Conservation (phyloP, 371 early-diverging fungal species). For the Sporodiniella umbellata region DNA sequence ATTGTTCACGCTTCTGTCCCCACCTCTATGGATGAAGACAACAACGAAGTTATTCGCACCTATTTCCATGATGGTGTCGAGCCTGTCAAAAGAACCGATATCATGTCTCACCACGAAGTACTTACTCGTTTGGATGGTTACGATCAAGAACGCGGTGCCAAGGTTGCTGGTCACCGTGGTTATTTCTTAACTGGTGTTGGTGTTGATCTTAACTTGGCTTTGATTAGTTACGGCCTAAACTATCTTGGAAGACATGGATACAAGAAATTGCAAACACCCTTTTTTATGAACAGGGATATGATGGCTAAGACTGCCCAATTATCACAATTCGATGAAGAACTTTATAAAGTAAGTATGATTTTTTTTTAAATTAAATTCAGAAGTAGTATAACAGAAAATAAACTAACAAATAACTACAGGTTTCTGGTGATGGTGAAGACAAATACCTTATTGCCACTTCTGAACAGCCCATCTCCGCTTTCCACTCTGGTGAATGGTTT, state of each 20-base stretch:
- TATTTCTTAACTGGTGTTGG: slow-evolving; percentile 96
- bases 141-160: slow-evolving; percentile 92
- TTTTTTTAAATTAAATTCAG: neutral
- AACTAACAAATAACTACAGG: too few species aligned
- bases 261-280: slow-evolving; percentile 98
- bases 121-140: slow-evolving; percentile 89
- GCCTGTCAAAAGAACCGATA: slow-evolving; percentile 66
- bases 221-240: slow-evolving; percentile 96
- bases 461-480: slow-evolving; percentile 99
- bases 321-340: slow-evolving; percentile 98
- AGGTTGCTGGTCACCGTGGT: slow-evolving; percentile 99
- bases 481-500: slow-evolving; percentile 97
- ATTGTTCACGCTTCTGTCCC: slow-evolving; percentile 94
- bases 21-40: slow-evolving; percentile 86
- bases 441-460: slow-evolving; percentile 99
- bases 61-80: slow-evolving; percentile 55
- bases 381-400: too few species aligned
- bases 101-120: slow-evolving; percentile 93
- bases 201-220: slow-evolving; percentile 95
- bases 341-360: slow-evolving; percentile 83
- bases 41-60: slow-evolving; percentile 79
- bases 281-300: slow-evolving; percentile 96
- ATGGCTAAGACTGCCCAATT: slow-evolving; percentile 99
- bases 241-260: slow-evolving; percentile 91
- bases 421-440: slow-evolving; percentile 87